phyloP scores from a whole-genome alignment of 139 green algal species.

The Picochlorum sp. region DNA sequence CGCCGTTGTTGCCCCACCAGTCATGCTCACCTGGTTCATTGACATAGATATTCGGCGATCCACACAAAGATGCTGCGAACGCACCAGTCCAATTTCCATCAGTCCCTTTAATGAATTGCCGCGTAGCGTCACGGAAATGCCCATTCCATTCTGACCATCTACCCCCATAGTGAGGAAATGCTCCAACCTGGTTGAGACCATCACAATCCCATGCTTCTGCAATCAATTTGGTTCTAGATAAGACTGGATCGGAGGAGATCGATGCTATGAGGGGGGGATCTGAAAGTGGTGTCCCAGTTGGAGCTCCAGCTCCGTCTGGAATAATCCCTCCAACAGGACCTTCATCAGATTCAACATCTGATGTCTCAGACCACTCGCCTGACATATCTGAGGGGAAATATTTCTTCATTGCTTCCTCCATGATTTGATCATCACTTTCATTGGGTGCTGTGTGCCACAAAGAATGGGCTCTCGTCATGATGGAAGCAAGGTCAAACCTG shows the following conservation, averaged over 20 bases:
- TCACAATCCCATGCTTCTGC: slow-evolving; percentile 98
- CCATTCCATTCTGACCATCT: slow-evolving; percentile 98
- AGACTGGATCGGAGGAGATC: slow-evolving; percentile 85
- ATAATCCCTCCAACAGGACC: slow-evolving; percentile 34
- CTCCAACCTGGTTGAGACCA: slow-evolving; percentile 92
- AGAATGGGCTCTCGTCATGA: slow-evolving; percentile 83
- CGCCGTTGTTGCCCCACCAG: slow-evolving; percentile 62
- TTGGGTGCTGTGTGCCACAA: slow-evolving; percentile 50
- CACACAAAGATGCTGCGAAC: slow-evolving; percentile 72
- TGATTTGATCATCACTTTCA: slow-evolving; percentile 2
- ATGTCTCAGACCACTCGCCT: slow-evolving; percentile 4
- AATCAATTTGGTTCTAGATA: slow-evolving; percentile 88
- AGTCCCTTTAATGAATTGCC: slow-evolving; percentile 85
- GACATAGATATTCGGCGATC: slow-evolving; percentile 72
- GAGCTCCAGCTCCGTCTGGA: slow-evolving; percentile 60
- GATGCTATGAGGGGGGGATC: slow-evolving; percentile 85
- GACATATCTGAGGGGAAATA: slow-evolving; percentile 13
- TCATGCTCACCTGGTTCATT: slow-evolving; percentile 36
- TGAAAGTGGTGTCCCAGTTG: slow-evolving; percentile 80
- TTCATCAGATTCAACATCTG: slow-evolving; percentile 1
- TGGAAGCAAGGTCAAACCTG: slow-evolving; percentile 93
- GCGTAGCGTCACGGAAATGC: slow-evolving; percentile 82
- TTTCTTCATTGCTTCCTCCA: background rate
- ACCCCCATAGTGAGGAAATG: slow-evolving; percentile 92
- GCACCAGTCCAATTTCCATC: slow-evolving; percentile 69